phyloP scores from a whole-genome alignment of 257 asterid genomes.

The Buddleja alternifolia region DNA sequence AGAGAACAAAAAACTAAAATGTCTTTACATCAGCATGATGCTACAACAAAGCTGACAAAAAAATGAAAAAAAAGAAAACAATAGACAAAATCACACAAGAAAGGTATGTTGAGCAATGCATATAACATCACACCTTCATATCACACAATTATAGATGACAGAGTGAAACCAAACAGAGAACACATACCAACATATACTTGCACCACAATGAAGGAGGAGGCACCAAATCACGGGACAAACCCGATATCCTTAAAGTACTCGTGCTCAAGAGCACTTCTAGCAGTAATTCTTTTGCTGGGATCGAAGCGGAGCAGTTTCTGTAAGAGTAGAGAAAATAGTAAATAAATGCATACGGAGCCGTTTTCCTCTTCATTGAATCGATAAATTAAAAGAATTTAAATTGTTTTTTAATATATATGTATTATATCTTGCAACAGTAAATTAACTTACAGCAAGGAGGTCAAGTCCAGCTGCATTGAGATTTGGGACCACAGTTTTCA shows the following conservation, averaged over 20 bases:
- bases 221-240: constrained; percentile 53
- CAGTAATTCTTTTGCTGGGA: constrained; percentile 91
- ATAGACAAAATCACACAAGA: constrained; percentile 42
- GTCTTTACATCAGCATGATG: constrained; percentile 38
- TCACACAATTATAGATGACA: constrained; percentile 40
- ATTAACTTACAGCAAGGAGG: constrained; percentile 77
- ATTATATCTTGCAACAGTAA: constrained; percentile 13
- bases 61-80: constrained; percentile 24
- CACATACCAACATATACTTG: constrained; percentile 67
- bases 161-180: constrained; percentile 40
- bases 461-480: constrained; percentile 81
- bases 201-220: constrained; percentile 38
- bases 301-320: constrained; percentile 82
- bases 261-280: constrained; percentile 88
- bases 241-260: constrained; percentile 87
- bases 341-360: not conserved
- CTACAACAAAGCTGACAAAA: constrained; percentile 37
- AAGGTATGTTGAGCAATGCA: constrained; percentile 36
- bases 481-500: constrained; percentile 71
- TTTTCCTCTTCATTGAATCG: no score
- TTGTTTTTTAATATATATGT: not conserved
- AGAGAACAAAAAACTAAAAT: constrained; percentile 29
- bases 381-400: no score
- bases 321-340: constrained; percentile 14
- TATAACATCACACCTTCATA: constrained; percentile 29